These are phyloP conservation scores for Verticillium albo-atrum DNA, from an alignment of 2,329 filamentous ascomycete genomes.

Conservation along the genomic window DNA sequence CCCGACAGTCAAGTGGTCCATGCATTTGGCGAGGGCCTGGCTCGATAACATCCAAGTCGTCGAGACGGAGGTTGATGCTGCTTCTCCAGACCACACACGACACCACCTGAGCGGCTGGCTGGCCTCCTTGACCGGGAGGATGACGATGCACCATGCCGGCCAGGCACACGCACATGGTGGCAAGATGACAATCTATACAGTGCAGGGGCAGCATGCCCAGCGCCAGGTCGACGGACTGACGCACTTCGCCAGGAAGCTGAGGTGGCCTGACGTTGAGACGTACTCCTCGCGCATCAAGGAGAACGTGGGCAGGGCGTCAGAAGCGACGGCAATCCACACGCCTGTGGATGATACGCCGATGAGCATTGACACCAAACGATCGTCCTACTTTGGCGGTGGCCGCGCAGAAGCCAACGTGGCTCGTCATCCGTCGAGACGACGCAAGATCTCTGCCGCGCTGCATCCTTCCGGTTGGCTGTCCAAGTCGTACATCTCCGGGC, in stretches of 20 bases:
- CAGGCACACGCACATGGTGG: slow-evolving; percentile 24
- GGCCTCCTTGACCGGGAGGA: slow-evolving; percentile 51
- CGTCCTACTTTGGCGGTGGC: slow-evolving; percentile 41
- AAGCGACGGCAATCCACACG: slow-evolving; percentile 35
- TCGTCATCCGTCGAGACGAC: slow-evolving; percentile 34
- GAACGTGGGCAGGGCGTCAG: slow-evolving; percentile 38
- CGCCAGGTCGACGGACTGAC: slow-evolving; percentile 58
- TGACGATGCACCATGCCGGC: slow-evolving; percentile 36
- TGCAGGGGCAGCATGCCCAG: slow-evolving; percentile 50
- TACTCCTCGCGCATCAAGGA: slow-evolving; percentile 44
- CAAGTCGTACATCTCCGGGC: slow-evolving; percentile 61
- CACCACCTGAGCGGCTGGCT: slow-evolving; percentile 44
- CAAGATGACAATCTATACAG: slow-evolving; percentile 37
- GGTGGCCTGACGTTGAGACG: slow-evolving; percentile 57
- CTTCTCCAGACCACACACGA: slow-evolving; percentile 13
- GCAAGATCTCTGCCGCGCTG: slow-evolving; percentile 52
- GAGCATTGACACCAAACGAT: slow-evolving; percentile 28
- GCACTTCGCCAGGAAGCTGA: slow-evolving; percentile 58
- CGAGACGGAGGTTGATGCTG: slow-evolving; percentile 19
- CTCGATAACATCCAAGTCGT: slow-evolving; percentile 62
- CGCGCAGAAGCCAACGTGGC: slow-evolving; percentile 12
- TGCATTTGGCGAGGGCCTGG: slow-evolving; percentile 61
- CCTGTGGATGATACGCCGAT: slow-evolving; percentile 27
- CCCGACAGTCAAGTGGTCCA: slow-evolving; percentile 60
- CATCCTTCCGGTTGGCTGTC: slow-evolving; percentile 62